Evolutionary conservation across 768 basidiomycete species (phyloP), one percentile per base, ranked within the genome.

Genomic region (Roridomyces roridus): DNA sequence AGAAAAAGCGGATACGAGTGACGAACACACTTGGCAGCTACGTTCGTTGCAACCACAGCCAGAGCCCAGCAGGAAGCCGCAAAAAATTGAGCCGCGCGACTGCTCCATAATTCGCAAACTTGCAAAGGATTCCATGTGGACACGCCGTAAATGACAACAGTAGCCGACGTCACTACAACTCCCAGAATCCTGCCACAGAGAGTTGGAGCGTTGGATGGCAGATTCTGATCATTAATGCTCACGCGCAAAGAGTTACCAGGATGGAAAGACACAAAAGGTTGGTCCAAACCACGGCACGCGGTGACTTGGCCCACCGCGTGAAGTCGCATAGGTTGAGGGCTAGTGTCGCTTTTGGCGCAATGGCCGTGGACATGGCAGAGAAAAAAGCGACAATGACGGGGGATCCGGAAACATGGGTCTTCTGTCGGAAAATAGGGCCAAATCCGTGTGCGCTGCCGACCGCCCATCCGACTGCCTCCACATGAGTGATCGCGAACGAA

Each of bases 51-150:
- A n/a, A 64, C 11, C n/a, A 50, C 62, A 0, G 58, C 55, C 5
- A 66, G 34, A 1, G 48, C 55, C 60, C 62, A 66, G 45, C 65
- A 66, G 45, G 64, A 59, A 24, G 83, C 77, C 15, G 79, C 77
- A 65, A 88, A 88, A 75, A 88, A 88, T 15, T 80, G 79, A 1
- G 82, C 87, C 0, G 85, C 82, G 28, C 88, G 82, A 66, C 85
- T 88, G 59, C 81, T 76, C 87, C 86, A 88, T 21, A 75, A 69
- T 62, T 82, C 77, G 66, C 86, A 81, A 53, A 88, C 78, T 51
- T 71, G 64, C 23, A 66, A 35, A 0, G 65, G 65, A 37, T 64
- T 66, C 65, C 65, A 66, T 7, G 62, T 63, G 12, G 56, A 51
- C 8, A 64, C 62, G 21, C 81, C 85, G 64, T 88, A 88, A 31